These are phyloP conservation scores for Diphasiastrum complanatum DNA, from an alignment of 83 land plant genomes.

Conservation along the genomic window DNA sequence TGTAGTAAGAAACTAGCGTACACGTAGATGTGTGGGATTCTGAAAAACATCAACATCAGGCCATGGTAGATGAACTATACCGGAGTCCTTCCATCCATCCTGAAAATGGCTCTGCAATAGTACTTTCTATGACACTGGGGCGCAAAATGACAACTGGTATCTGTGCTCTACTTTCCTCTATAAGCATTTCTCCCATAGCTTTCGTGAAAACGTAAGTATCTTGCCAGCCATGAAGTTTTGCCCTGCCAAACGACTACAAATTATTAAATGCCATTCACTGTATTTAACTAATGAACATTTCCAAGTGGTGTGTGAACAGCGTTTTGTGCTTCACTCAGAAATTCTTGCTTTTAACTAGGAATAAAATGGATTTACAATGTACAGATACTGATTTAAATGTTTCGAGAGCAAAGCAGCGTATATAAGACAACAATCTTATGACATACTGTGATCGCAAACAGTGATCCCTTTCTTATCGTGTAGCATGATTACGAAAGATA, in stretches of 20 bases:
- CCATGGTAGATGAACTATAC: constrained; percentile 17
- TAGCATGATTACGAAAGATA: too few species aligned
- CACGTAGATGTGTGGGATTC: too few species aligned
- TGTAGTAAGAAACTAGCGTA: too few species aligned
- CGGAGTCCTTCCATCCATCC: constrained; percentile 98
- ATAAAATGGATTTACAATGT: too few species aligned
- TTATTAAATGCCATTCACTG: not conserved
- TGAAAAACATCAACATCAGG: not conserved
- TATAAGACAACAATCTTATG: too few species aligned
- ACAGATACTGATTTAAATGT: too few species aligned
- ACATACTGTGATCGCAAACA: too few species aligned
- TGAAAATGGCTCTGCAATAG: constrained; percentile 68
- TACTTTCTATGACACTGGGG: constrained; percentile 84
- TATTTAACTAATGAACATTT: not conserved
- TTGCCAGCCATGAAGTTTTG: constrained; percentile 78
- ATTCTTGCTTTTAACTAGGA: too few species aligned
- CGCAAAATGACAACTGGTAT: constrained; percentile 70
- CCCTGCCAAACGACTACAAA: constrained; percentile 32
- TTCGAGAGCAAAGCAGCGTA: too few species aligned
- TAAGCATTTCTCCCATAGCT: constrained; percentile 91
- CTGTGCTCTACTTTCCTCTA: constrained; percentile 46
- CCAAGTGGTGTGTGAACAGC: too few species aligned
- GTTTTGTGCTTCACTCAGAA: too few species aligned
- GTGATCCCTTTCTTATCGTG: too few species aligned
- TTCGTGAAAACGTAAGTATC: constrained; percentile 94